Evolutionary conservation across 2,329 filamentous ascomycete species (phyloP).

Genomic region (Beauveria australis): DNA sequence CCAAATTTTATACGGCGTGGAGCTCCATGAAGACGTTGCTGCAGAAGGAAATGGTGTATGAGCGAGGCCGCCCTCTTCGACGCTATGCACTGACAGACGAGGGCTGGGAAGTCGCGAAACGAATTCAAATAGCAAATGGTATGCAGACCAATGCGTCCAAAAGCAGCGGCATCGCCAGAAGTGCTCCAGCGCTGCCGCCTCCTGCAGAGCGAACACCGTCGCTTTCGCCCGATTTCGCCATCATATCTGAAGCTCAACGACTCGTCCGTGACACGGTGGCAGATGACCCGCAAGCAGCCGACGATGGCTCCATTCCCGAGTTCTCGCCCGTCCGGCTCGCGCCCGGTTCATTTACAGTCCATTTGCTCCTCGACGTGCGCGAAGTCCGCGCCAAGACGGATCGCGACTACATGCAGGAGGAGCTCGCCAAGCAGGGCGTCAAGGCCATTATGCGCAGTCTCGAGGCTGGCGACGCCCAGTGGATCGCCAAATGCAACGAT

Average conservation of each 20-base stretch:
- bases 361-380: slow-evolving; percentile 65
- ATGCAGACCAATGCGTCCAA: slow-evolving; percentile 21
- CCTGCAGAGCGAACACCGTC: slow-evolving; percentile 10
- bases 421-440: slow-evolving; percentile 59
- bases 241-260: slow-evolving; percentile 1
- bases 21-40: slow-evolving; percentile 71
- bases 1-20: slow-evolving; percentile 72
- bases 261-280: slow-evolving; percentile 2
- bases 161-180: neutral
- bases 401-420: slow-evolving; percentile 67
- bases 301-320: slow-evolving; percentile 27
- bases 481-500: slow-evolving; percentile 67
- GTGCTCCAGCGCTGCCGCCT: slow-evolving; percentile 4
- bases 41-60: slow-evolving; percentile 65
- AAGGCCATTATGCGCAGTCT: slow-evolving; percentile 59
- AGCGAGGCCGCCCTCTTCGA: slow-evolving; percentile 58
- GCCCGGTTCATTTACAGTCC: slow-evolving; percentile 61
- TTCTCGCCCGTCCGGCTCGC: slow-evolving; percentile 54
- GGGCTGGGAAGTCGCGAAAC: slow-evolving; percentile 65
- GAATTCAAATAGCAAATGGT: slow-evolving; percentile 49
- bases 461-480: slow-evolving; percentile 67
- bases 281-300: neutral
- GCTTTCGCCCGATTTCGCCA: slow-evolving; percentile 15
- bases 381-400: slow-evolving; percentile 67
- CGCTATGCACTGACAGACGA: slow-evolving; percentile 68